Base-by-base conservation (phyloP, 441 rosid species). In the Euphorbia celastroides region DNA sequence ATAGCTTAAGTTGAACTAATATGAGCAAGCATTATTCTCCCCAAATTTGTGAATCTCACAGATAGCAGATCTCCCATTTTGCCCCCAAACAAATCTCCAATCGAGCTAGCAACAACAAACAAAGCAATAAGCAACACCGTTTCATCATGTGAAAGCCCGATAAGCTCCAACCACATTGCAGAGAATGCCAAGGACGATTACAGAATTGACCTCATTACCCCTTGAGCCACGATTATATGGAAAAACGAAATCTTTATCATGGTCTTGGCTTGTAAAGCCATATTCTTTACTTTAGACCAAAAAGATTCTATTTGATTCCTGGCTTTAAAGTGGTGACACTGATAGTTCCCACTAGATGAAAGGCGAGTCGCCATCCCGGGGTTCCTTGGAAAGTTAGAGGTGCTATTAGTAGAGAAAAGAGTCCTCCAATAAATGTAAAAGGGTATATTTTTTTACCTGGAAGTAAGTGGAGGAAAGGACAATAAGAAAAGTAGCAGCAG, bases 401-500 rank as follows among this genome's bases (percentile, higher is more conserved):
- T 75, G 97, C 93, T 79, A 89, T 78, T 64, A 84, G 38, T 42
- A 85, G 80, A 46, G 95, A 88, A 67, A 80, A 74, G 13, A 86
- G 83, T 30, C 96, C 94, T 5, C 95, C 96, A 38, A 86, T 17
- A 26, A 86, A 7, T 60, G 20, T 1, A 73, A 38, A 16, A 28
- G 28, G 56, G 30, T 20, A n/a, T 7, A 22, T 19, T 34, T 13
- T 34, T 3, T 2, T 67, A 92, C 98, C 97, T 90, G 89, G 41
- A 76, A 78, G 82, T 88, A 90, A 70, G 90, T 84, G 81, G 93
- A 81, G 61, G 96, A 93, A 74, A 90, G 75, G 63, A 84, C 97
- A 42, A 93, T 96, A 51, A 93, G 95, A 65, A 93, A 90, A 60
- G 97, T 93, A 26, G 98, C 96, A 17, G 92, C 87, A 31, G 97